Evolutionary conservation across 345 rosid genomes (phyloP).

Genomic region (Eucalyptus albens): DNA sequence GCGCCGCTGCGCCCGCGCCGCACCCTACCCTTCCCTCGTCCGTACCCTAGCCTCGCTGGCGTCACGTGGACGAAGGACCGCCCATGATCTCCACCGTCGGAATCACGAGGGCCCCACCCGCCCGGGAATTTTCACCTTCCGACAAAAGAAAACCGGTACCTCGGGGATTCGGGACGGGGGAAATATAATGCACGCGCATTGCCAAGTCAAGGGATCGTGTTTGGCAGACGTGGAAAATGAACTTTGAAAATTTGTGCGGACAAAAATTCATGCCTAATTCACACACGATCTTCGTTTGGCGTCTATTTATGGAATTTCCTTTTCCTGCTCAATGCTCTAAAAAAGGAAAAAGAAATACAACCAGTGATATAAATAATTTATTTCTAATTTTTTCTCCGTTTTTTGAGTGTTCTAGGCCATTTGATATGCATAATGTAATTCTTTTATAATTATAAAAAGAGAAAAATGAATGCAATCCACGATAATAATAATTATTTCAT

Average conservation of each 20-base stretch:
- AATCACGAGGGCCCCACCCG: not conserved
- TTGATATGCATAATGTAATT: fast-evolving
- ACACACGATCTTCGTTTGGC: not conserved
- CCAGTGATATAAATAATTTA: too few species aligned
- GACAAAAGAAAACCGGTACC: not conserved
- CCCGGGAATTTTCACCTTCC: not conserved
- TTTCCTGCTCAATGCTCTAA: not conserved
- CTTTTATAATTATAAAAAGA: not conserved
- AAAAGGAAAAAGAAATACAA: not conserved
- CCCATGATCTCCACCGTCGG: not conserved
- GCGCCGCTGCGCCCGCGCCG: not conserved
- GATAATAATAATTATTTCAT: not conserved
- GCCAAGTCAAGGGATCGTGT: not conserved
- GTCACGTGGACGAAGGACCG: not conserved
- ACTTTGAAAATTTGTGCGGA: not conserved
- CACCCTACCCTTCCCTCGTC: not conserved
- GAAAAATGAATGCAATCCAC: fast-evolving
- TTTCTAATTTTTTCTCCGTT: too few species aligned
- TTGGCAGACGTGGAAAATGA: not conserved
- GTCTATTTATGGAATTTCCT: not conserved
- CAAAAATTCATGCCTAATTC: not conserved
- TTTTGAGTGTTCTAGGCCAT: fast-evolving
- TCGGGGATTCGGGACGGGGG: not conserved
- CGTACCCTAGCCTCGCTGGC: not conserved
- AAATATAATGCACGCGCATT: not conserved